These are phyloP conservation scores for Cercospora sp. DNA, from an alignment of 2,329 filamentous ascomycete species.

Conservation along the genomic window DNA sequence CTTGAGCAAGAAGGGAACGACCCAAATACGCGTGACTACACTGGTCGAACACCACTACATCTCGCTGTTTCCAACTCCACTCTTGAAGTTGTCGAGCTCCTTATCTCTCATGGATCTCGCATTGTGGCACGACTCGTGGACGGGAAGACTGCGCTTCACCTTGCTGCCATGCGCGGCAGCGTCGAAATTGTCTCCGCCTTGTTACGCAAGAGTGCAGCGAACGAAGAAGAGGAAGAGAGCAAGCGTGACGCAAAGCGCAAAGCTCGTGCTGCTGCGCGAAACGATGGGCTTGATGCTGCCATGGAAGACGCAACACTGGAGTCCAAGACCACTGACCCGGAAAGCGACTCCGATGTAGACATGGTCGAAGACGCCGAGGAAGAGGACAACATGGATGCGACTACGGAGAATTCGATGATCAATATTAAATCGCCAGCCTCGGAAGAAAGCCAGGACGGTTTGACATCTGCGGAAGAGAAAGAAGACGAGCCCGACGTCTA, in stretches of 20 bases:
- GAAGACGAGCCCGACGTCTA: slow-evolving; percentile 75
- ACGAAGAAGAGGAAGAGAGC: slow-evolving; percentile 65
- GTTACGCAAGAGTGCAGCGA: slow-evolving; percentile 70
- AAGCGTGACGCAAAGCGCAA: slow-evolving; percentile 42
- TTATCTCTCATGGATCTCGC: slow-evolving; percentile 71
- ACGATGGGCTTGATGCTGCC: slow-evolving; percentile 13
- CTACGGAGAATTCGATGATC: slow-evolving; percentile 69
- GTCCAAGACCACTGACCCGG: slow-evolving; percentile 22
- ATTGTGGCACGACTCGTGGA: slow-evolving; percentile 74
- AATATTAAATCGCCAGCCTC: slow-evolving; percentile 53
- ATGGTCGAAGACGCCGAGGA: slow-evolving; percentile 50
- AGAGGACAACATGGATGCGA: slow-evolving; percentile 39
- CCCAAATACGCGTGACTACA: slow-evolving; percentile 73
- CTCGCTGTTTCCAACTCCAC: slow-evolving; percentile 70
- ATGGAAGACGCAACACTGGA: slow-evolving; percentile 17
- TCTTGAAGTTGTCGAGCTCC: slow-evolving; percentile 66
- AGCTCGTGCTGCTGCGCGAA: slow-evolving; percentile 37
- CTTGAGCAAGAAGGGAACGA: slow-evolving; percentile 65
- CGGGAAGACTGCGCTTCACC: slow-evolving; percentile 77
- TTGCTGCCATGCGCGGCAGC: slow-evolving; percentile 71
- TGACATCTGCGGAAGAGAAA: slow-evolving; percentile 51
- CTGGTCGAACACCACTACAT: slow-evolving; percentile 75
- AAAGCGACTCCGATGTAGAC: slow-evolving; percentile 44
- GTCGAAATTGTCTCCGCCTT: slow-evolving; percentile 69
- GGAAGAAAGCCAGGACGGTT: slow-evolving; percentile 42